These are phyloP conservation scores for Obelidium mucronatum DNA, from an alignment of 192 early-diverging fungal species.

Conservation along the genomic window DNA sequence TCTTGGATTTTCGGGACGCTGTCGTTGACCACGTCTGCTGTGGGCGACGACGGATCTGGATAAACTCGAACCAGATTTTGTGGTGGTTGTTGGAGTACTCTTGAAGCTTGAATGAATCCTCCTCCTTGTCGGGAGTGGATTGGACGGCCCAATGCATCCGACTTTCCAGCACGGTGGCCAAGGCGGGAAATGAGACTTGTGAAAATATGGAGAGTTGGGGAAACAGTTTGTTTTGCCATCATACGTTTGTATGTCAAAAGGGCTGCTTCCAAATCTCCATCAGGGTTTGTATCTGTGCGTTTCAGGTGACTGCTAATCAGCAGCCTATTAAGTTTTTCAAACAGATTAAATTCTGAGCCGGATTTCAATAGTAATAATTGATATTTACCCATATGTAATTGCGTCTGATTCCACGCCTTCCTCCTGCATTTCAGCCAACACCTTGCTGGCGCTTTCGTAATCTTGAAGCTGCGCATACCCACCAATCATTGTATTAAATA, in stretches of 20 bases:
- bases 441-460: slow-evolving; percentile 1
- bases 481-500: slow-evolving; percentile 28
- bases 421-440: slow-evolving; percentile 11
- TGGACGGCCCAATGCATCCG: slow-evolving; percentile 22
- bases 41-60: not conserved
- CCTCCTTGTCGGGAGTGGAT: slow-evolving; percentile 10
- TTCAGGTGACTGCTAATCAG: slow-evolving; percentile 34
- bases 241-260: slow-evolving; percentile 15
- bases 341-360: not conserved
- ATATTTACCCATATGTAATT: slow-evolving; percentile 29
- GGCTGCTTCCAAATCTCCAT: slow-evolving; percentile 15
- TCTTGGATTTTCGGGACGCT: slow-evolving; percentile 15
- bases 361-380: not conserved
- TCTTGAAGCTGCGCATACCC: slow-evolving; percentile 21
- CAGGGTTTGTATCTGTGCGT: slow-evolving; percentile 2
- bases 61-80: too few species aligned
- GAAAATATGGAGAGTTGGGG: slow-evolving; percentile 28
- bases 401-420: slow-evolving; percentile 1
- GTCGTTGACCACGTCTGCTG: too few species aligned
- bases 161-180: slow-evolving; percentile 20
- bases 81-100: not conserved
- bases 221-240: not conserved
- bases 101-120: not conserved
- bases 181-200: slow-evolving; percentile 10
- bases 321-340: not conserved